Base-by-base conservation (phyloP, 2,329 filamentous ascomycete species). In the Metarhizium guizhouense region DNA sequence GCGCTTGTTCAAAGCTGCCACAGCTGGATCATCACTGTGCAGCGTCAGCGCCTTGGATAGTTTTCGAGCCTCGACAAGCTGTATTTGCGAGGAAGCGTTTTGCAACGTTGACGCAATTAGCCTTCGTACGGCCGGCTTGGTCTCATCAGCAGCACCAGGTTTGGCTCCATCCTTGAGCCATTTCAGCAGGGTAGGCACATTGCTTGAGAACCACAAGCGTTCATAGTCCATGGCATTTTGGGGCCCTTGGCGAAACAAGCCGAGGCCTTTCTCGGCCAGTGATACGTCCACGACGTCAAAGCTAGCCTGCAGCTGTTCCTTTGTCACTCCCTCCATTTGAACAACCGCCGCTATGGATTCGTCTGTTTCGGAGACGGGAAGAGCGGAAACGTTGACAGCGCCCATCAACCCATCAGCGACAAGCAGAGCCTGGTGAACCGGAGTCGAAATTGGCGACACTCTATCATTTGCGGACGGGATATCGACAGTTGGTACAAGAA, bases 351-450 rank as follows among this genome's bases (percentile, higher is more conserved):
- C 76, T 63, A 80, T 80, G 58, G 70, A 72, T 54, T 70, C 70
- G 58, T 65, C 60, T 61, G 67, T 67, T 57, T 71, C 67, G 1
- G 72, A 51, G 40, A 74, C 58, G 18, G 75, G 70, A 50, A 80
- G 65, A 8, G 74, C 65, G 6, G 79, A 68, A 6, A 82, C 62
- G 2, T 79, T 74, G 5, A 85, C 76, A 1, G 87, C 82, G 7
- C 87, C 90, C 54, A 81, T 74, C 2, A 95, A 72, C 0, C 90
- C 91, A 51, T 88, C 80, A 0, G 84, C 85, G 8, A 95, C 80
- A 10, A 96, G 64, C 16, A 96, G 71, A 1, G 86, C 83, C 66
- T 86, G 88, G 67, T 97, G 93, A 1, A 96, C 90, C 0, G 93
- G 92, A 48, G 90, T 90, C 6, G 84, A 83, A 47, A 94, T 77